These are phyloP conservation scores for Podosphaera xanthii DNA, from an alignment of 2,329 filamentous ascomycete genomes.

Conservation along the genomic window DNA sequence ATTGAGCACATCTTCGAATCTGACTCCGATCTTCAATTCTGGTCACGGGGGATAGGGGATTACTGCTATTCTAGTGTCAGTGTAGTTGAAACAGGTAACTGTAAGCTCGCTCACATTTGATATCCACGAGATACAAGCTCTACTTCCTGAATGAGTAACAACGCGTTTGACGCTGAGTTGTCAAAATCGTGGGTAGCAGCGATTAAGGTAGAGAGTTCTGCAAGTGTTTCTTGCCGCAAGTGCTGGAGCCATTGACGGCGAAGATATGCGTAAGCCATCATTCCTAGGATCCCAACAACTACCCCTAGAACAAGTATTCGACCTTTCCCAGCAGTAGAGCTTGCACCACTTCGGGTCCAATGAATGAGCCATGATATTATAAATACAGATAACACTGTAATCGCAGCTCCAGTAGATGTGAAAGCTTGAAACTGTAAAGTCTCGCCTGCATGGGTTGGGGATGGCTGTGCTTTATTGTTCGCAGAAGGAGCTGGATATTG, in stretches of 20 bases:
- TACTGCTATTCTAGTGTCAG: constrained; percentile 35
- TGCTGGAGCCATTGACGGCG: constrained; percentile 65
- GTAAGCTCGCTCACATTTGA: constrained; percentile 36
- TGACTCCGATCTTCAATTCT: constrained; percentile 69
- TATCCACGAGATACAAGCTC: constrained; percentile 84
- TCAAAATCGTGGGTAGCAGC: constrained; percentile 62
- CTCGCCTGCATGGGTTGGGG: constrained; percentile 10
- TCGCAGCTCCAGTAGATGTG: constrained; percentile 39
- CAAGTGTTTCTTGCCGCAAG: constrained; percentile 49
- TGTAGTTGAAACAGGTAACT: not conserved
- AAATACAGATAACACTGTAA: constrained; percentile 40
- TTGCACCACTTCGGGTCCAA: constrained; percentile 36
- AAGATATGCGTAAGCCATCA: constrained; percentile 46
- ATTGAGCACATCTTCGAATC: constrained; percentile 51
- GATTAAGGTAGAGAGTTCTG: constrained; percentile 45
- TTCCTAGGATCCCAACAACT: constrained; percentile 26
- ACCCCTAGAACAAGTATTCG: constrained; percentile 24
- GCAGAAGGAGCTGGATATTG: constrained; percentile 24
- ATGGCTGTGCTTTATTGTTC: not conserved
- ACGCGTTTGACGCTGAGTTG: constrained; percentile 47
- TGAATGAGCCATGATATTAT: constrained; percentile 37
- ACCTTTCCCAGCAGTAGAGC: constrained; percentile 31
- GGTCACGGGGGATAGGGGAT: constrained; percentile 75
- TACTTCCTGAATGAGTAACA: constrained; percentile 80
- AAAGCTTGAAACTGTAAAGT: constrained; percentile 20